Evolutionary conservation across 2,329 filamentous ascomycete genomes (phyloP).

Genomic region (Exophiala aquamarina): DNA sequence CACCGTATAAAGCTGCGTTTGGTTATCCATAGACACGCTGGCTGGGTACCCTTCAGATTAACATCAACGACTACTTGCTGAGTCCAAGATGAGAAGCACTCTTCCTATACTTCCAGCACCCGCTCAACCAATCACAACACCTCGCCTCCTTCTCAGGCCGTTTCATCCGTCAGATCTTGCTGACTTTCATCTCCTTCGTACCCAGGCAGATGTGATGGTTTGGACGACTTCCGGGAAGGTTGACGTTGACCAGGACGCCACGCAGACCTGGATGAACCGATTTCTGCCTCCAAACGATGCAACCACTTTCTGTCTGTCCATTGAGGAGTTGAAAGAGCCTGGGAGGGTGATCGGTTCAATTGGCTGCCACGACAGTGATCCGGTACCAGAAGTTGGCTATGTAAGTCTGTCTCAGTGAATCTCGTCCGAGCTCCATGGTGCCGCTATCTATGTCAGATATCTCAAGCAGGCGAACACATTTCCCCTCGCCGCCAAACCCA

Average conservation of each 20-base stretch:
- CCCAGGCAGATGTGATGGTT: constrained; percentile 62
- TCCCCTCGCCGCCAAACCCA: no score
- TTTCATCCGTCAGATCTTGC: constrained; percentile 51
- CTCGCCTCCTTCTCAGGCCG: constrained; percentile 57
- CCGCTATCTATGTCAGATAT: no score
- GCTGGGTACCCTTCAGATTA: no score
- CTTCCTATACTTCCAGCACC: constrained; percentile 42
- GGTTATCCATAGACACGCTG: no score
- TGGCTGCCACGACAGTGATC: constrained; percentile 42
- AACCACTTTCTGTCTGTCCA: constrained; percentile 56
- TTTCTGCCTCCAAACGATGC: constrained; percentile 53
- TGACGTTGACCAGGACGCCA: constrained; percentile 48
- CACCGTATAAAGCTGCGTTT: no score
- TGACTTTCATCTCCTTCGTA: constrained; percentile 54
- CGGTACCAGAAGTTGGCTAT: constrained; percentile 58
- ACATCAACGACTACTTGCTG: no score
- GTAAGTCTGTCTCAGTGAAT: no score
- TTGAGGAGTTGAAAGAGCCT: constrained; percentile 20
- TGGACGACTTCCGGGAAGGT: constrained; percentile 50
- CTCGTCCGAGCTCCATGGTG: no score
- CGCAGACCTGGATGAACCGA: constrained; percentile 40
- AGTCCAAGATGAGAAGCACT: constrained; percentile 48
- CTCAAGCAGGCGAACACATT: no score
- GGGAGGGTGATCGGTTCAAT: constrained; percentile 45
- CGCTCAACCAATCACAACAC: constrained; percentile 46